Evolutionary conservation across 441 rosid genomes (phyloP).

Genomic region (Cnidoscolus chayamansa): DNA sequence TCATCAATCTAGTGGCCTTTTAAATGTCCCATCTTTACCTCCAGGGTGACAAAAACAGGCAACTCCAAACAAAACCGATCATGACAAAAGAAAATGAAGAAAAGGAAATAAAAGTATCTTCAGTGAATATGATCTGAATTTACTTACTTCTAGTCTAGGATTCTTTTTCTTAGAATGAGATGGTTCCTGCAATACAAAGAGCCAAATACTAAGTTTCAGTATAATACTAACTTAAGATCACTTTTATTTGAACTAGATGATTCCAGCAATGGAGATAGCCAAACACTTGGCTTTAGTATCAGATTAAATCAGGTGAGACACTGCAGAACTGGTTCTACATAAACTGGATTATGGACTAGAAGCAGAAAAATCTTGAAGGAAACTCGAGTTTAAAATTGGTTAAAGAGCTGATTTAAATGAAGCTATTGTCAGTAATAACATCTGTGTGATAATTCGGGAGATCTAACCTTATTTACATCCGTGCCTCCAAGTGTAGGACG

Average conservation of each 20-base stretch:
- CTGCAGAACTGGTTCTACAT: not conserved
- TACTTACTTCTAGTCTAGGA: slow-evolving; percentile 55
- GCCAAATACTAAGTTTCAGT: slow-evolving; percentile 2
- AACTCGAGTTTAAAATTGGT: not conserved
- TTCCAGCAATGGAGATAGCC: not conserved
- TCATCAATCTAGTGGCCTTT: not conserved
- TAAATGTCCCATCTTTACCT: not conserved
- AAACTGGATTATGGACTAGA: not conserved
- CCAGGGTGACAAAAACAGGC: not conserved
- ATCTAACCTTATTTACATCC: slow-evolving; percentile 33
- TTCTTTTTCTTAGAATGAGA: slow-evolving; percentile 26
- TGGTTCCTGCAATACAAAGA: slow-evolving; percentile 29
- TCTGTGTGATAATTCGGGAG: not conserved
- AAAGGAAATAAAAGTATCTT: not conserved
- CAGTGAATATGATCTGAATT: no score
- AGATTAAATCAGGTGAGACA: not conserved
- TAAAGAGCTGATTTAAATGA: no score
- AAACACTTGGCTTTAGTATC: not conserved
- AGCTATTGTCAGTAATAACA: not conserved
- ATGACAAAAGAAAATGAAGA: not conserved
- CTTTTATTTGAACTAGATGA: not conserved
- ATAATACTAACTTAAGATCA: not conserved
- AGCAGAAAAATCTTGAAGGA: not conserved
- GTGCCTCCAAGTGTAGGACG: slow-evolving; percentile 62
- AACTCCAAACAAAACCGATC: not conserved